Evolutionary conservation across 495 filamentous ascomycete species (phyloP), one percentile per base, ranked within the genome.

Genomic region (Aspergillus asperescens): DNA sequence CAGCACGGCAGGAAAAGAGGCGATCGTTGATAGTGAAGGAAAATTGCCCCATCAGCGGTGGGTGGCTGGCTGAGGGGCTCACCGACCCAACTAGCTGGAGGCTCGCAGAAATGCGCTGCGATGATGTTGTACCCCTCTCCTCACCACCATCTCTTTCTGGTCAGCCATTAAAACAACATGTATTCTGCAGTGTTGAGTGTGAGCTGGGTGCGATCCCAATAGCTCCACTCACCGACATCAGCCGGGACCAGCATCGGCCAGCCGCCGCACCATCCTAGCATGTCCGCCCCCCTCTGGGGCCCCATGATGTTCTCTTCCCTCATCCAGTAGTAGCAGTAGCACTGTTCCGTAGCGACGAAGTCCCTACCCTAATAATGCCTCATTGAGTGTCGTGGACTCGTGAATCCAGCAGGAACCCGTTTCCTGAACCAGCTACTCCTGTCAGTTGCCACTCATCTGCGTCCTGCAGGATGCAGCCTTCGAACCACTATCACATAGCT

Each of bases 31-130:
- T 18, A 18, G 27, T n/a, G 24, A 31, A 20, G n/a, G 25, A 39
- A 31, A 12, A 7, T 10, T 24, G 15, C 37, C 4, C 5, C 29
- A 32, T 10, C 29, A 10, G 5, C 5, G 27, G 24, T 1, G 13
- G 19, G 50, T 45, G 50, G 41, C 41, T 45, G 40, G 41, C 50
- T 52, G 40, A 46, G 34, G 29, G n/a, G 29, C 31, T 52, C 50
- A 52, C 50, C 41, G 40, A 39, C 42, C 42, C 1, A n/a, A n/a
- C n/a, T n/a, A n/a, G n/a, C n/a, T n/a, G n/a, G n/a, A n/a, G n/a
- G n/a, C n/a, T n/a, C n/a, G n/a, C n/a, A n/a, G n/a, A n/a, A n/a
- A n/a, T n/a, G n/a, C n/a, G n/a, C n/a, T n/a, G n/a, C n/a, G n/a
- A n/a, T n/a, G n/a, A n/a, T n/a, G n/a, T n/a, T n/a, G n/a, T n/a